Evolutionary conservation across 208 protist genomes (phyloP), one percentile per base, ranked within the genome.

Genomic region (Crithidia acanthocephali): DNA sequence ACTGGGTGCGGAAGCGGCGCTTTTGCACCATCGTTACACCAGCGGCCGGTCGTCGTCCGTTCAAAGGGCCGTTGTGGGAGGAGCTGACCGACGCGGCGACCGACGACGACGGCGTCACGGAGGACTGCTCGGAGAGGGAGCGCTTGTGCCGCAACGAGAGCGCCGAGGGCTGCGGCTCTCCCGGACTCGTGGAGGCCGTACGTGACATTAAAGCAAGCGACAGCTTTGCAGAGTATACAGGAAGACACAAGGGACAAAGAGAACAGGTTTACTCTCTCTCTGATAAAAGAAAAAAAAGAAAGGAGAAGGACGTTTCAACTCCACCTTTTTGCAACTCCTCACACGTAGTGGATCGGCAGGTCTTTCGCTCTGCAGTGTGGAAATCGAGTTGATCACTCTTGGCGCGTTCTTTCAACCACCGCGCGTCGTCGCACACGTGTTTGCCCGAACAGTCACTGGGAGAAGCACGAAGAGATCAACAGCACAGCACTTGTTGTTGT

Each of bases 51-150:
- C 23, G 55, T 4, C 32, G 57, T 15, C 42, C 35, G 1, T 13
- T 40, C 51, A 53, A 45, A 0, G 51, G 25, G 15, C 56, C 1
- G 30, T 28, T 68, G 32, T 37, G 28, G 30, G 23, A 48, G 7
- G 57, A 35, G 8, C 40, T 60, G 10, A 71, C 44, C 6, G 59
- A 51, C 10, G 37, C 23, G 27, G 33, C 16, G 28, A 20, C 33
- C 15, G 53, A 40, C 13, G 50, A 40, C 9, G 50, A n/a, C 18
- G 48, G 48, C 30, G 23, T 40, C 3, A 16, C 5, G 1, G 62
- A 25, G 23, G 48, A 47, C 48, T 45, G 32, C 62, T 68, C 35
- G 5, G 62, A 68, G 35, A 56, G 48, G 11, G 62, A 68, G 16
- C 62, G 62, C 22, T 35, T 52, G 33, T 68, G 62, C 32, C 13